These are phyloP conservation scores for Talaromyces sp. DNA, from an alignment of 2,329 filamentous ascomycete genomes.

Conservation along the genomic window DNA sequence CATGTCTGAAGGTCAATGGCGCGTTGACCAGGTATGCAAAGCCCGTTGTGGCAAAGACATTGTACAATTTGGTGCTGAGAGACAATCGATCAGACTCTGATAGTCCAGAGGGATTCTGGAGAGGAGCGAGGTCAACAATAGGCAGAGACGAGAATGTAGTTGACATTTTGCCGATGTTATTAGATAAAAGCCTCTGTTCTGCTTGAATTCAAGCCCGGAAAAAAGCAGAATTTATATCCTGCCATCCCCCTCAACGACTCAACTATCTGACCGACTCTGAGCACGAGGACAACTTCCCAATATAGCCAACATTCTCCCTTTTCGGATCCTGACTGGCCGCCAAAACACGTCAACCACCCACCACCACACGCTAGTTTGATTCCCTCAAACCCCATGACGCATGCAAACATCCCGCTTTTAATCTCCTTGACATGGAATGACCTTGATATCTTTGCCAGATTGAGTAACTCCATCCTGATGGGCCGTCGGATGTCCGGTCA, in stretches of 20 bases:
- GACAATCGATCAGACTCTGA: conserved; percentile 27
- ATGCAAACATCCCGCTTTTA: neutral
- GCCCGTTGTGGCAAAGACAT: conserved; percentile 48
- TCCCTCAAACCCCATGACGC: neutral
- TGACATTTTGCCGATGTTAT: conserved; percentile 34
- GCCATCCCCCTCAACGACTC: neutral
- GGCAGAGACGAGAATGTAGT: conserved; percentile 45
- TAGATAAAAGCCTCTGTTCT: neutral
- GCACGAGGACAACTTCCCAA: conserved; percentile 3
- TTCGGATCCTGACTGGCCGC: neutral
- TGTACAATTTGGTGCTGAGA: conserved; percentile 41
- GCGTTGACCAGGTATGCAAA: conserved; percentile 49
- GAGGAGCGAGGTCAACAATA: conserved; percentile 42
- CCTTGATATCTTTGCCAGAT: neutral
- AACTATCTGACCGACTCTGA: neutral
- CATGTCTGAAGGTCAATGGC: conserved; percentile 44
- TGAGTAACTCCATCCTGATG: conserved; percentile 6
- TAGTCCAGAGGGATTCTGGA: conserved; percentile 30
- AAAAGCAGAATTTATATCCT: neutral
- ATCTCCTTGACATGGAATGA: neutral
- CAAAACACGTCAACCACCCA: neutral
- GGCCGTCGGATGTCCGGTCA: conserved; percentile 14
- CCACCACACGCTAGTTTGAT: neutral
- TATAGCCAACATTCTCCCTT: neutral
- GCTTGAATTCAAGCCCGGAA: neutral